A percentile compares a stretch with the other conserved stretches of the same genome.
Conservation (phyloP, 1,284 basidiomycete species). For the Cystobasidium sp. region DNA sequence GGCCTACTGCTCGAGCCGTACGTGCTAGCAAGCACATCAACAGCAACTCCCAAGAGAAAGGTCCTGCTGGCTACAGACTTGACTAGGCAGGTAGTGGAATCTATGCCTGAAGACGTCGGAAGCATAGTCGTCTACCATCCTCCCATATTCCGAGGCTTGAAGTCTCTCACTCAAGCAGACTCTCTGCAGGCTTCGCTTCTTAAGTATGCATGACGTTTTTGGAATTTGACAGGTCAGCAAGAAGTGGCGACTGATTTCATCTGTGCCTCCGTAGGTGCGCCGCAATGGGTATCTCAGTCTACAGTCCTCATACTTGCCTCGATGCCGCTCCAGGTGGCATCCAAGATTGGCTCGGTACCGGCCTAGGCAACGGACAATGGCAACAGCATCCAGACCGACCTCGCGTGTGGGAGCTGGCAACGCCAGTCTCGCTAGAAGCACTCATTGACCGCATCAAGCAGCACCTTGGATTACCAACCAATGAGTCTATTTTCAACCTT, state of each 20-base stretch:
- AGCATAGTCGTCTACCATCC: conserved; percentile 45
- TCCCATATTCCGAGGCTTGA: conserved; percentile 44
- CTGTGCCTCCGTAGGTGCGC: conserved; percentile 13
- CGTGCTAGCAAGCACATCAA: conserved; percentile 15
- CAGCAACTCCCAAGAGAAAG: conserved; percentile 15
- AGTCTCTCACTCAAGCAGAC: conserved; percentile 33
- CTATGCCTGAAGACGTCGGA: conserved; percentile 33
- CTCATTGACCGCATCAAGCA: conserved; percentile 35
- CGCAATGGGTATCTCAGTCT: conserved; percentile 34
- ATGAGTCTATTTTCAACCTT: conserved; percentile 18
- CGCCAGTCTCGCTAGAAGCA: conserved; percentile 24
- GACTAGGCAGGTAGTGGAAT: conserved; percentile 32
- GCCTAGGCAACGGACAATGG: conserved; percentile 41
- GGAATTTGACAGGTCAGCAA: background rate
- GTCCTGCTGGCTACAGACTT: conserved; percentile 42
- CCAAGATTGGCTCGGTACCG: conserved; percentile 42
- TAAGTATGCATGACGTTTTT: conserved; percentile 7
- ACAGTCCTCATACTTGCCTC: conserved; percentile 44
- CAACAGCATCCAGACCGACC: conserved; percentile 34
- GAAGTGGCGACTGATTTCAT: conserved; percentile 4
- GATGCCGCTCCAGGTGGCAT: conserved; percentile 43
- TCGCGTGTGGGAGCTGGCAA: conserved; percentile 26
- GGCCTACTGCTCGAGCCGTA: conserved; percentile 37
- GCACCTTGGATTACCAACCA: conserved; percentile 41
- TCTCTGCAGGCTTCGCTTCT: conserved; percentile 40